Evolutionary conservation across 176 grass and related monocot species (phyloP).

Genomic region (Puya raimondii): DNA sequence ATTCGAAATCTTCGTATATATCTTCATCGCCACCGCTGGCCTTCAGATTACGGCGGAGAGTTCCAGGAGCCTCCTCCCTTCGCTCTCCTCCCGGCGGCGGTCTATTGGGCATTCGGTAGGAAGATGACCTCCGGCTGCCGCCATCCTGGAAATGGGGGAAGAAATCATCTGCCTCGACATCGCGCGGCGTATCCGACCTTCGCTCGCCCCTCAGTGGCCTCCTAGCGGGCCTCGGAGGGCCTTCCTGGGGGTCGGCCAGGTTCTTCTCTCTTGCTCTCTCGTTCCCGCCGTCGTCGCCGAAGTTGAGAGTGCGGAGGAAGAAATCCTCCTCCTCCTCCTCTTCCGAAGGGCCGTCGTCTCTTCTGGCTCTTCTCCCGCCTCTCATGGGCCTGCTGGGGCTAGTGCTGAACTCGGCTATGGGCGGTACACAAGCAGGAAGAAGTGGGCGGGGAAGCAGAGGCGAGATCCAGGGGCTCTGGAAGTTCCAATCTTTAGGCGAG

Average conservation of each 20-base stretch:
- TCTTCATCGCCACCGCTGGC: not conserved
- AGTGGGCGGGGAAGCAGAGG: not conserved
- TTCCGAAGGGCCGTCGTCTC: not conserved
- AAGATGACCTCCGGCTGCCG: not conserved
- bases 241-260: conserved; percentile 12
- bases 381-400: conserved; percentile 3
- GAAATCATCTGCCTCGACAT: conserved; percentile 13
- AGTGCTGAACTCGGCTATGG: not conserved
- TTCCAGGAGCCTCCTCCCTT: not conserved
- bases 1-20: not conserved
- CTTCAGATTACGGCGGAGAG: not conserved
- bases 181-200: not conserved
- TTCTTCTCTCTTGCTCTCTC: conserved; percentile 5
- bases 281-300: conserved; percentile 31
- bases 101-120: not conserved
- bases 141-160: conserved; percentile 24
- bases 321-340: conserved; percentile 49
- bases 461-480: not conserved
- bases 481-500: not conserved
- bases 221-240: not conserved
- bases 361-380: not conserved
- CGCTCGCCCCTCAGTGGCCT: conserved; percentile 3
- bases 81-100: not conserved
- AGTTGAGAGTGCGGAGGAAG: conserved; percentile 62
- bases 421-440: not conserved